Conservation (phyloP, 805 yeast species). For the Candida tallmaniae region DNA sequence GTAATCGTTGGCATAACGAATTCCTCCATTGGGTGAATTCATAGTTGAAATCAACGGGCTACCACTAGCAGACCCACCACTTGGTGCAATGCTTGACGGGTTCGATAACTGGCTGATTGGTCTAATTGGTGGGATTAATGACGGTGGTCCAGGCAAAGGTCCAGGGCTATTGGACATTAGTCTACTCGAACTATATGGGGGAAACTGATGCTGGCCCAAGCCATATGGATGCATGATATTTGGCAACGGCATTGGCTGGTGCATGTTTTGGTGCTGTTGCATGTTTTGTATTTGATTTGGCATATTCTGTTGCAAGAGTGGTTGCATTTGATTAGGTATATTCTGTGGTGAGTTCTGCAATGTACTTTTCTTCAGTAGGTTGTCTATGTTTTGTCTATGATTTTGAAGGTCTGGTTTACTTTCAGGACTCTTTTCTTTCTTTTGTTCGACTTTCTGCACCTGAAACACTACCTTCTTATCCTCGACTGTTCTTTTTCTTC, state of each 20-base stretch:
- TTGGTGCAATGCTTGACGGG: background rate
- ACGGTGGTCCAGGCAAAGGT: constrained; percentile 40
- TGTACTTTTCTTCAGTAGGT: too few species aligned
- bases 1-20: too few species aligned
- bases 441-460: too few species aligned
- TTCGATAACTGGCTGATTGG: background rate
- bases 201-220: constrained; percentile 15
- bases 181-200: constrained; percentile 32
- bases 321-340: too few species aligned
- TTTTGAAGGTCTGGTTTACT: background rate
- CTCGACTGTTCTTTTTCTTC: constrained; percentile 53
- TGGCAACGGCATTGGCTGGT: background rate
- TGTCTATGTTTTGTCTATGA: too few species aligned
- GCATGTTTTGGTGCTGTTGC: constrained; percentile 1
- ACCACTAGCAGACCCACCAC: background rate
- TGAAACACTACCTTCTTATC: constrained; percentile 6
- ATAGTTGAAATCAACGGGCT: background rate
- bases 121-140: constrained; percentile 15
- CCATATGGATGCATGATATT: too few species aligned
- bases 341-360: too few species aligned
- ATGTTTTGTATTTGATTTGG: too few species aligned
- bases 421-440: background rate
- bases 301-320: too few species aligned
- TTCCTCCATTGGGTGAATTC: constrained; percentile 4
- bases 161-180: constrained; percentile 40